phyloP scores from a whole-genome alignment of 225 moss, liverwort and hornwort genomes.

The Thuidium tamariscinum region DNA sequence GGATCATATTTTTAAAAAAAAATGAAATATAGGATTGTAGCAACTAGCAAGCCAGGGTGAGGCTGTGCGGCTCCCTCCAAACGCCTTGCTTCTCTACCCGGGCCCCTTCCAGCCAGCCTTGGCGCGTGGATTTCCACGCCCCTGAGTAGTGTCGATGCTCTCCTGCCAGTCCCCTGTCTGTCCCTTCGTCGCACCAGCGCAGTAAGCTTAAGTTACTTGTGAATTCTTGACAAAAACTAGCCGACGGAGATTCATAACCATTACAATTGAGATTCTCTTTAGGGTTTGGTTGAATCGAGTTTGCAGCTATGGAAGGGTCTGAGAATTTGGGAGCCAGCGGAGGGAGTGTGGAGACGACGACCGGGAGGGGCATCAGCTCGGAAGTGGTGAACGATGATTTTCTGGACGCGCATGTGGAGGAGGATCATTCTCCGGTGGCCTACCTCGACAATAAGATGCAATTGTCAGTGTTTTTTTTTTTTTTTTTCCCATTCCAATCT shows the following conservation, averaged over 20 bases:
- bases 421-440: constrained; percentile 12
- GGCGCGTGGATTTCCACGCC: not conserved
- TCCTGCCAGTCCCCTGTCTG: not conserved
- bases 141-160: not conserved
- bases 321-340: not conserved
- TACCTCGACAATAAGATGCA: constrained; percentile 48
- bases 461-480: constrained; percentile 7
- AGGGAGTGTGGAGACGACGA: not conserved
- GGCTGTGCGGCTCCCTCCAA: not conserved
- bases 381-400: constrained; percentile 35
- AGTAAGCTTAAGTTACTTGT: not conserved
- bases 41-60: not conserved
- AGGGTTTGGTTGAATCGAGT: not conserved
- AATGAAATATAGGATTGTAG: not conserved
- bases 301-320: not conserved
- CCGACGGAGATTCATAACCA: not conserved
- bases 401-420: constrained; percentile 14
- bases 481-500: not conserved
- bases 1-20: no score
- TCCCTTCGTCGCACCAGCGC: not conserved
- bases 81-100: not conserved
- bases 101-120: not conserved
- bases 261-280: not conserved
- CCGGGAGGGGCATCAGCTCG: not conserved
- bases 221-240: not conserved